phyloP scores from a whole-genome alignment of 441 rosid genomes.

The Aleurites moluccanus region DNA sequence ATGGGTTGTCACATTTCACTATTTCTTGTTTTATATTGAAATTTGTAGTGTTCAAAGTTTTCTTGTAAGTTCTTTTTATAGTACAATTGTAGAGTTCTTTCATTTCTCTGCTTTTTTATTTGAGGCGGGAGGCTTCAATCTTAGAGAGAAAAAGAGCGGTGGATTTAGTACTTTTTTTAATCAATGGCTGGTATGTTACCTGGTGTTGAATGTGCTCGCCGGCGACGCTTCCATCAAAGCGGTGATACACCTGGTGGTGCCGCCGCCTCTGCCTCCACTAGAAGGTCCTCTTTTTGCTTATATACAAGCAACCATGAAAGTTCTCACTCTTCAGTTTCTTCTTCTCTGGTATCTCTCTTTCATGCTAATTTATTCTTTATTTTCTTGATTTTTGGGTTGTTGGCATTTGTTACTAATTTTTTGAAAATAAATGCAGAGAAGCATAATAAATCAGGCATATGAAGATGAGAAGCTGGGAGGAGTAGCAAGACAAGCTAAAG shows the following conservation, averaged over 20 bases:
- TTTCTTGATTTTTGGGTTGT: not conserved
- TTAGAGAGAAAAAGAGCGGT: not conserved
- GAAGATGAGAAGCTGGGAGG: conserved; percentile 62
- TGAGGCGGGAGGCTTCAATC: not conserved
- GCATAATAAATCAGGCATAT: conserved; percentile 27
- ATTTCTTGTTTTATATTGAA: not conserved
- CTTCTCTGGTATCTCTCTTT: conserved; percentile 40
- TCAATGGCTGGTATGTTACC: conserved; percentile 87
- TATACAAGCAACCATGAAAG: conserved; percentile 50
- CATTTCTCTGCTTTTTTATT: not conserved
- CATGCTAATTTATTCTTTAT: too few species aligned
- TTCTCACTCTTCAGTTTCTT: conserved; percentile 38
- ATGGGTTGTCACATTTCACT: not conserved
- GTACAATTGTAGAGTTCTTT: too few species aligned
- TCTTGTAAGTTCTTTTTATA: too few species aligned
- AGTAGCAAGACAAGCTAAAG: conserved; percentile 69
- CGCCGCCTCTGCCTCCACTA: conserved; percentile 32
- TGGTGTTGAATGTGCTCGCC: conserved; percentile 85
- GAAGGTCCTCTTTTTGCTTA: conserved; percentile 65
- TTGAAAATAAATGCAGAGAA: conserved; percentile 32
- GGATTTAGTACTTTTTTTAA: not conserved
- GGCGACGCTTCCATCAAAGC: conserved; percentile 72
- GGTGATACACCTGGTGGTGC: conserved; percentile 36
- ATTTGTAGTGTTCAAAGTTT: not conserved
- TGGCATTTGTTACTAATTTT: not conserved